phyloP scores from a whole-genome alignment of 2,329 filamentous ascomycete genomes.

The Talaromyces sp. region DNA sequence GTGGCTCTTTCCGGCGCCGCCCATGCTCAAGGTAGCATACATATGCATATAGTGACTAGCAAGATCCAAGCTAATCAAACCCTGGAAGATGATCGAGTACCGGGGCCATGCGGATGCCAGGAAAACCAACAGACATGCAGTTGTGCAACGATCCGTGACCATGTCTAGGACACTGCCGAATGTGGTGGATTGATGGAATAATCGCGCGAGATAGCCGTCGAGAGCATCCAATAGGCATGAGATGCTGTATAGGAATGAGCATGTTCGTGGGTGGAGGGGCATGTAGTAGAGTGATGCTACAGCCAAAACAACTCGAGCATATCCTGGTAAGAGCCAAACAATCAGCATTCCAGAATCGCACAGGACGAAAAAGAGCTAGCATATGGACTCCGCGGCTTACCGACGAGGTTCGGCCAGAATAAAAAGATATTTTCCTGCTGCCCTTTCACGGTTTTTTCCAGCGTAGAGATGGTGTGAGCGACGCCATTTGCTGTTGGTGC shows the following conservation, averaged over 20 bases:
- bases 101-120: conserved; percentile 90
- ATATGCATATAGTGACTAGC: conserved; percentile 99
- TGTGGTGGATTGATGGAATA: conserved; percentile 84
- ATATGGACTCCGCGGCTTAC: conserved; percentile 47
- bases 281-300: conserved; percentile 97
- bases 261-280: conserved; percentile 96
- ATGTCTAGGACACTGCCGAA: conserved; percentile 98
- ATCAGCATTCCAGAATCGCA: background rate
- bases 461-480: conserved; percentile 33
- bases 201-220: conserved; percentile 87
- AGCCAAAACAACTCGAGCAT: conserved; percentile 74
- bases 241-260: conserved; percentile 79
- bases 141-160: conserved; percentile 98
- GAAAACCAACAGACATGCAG: conserved; percentile 91
- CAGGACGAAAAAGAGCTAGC: background rate
- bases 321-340: conserved; percentile 53
- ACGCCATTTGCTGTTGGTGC: conserved; percentile 33
- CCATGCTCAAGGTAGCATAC: conserved; percentile 91
- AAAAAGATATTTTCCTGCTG: conserved; percentile 73
- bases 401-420: conserved; percentile 79
- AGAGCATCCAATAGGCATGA: conserved; percentile 94
- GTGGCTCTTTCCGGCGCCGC: conserved; percentile 75
- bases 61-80: conserved; percentile 85
- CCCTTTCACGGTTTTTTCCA: conserved; percentile 33
- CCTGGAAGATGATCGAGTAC: conserved; percentile 92